Evolutionary conservation across 2,329 filamentous ascomycete genomes (phyloP), one percentile per base, ranked within the genome.

Genomic region (Coniosporium tulheliwenetii): DNA sequence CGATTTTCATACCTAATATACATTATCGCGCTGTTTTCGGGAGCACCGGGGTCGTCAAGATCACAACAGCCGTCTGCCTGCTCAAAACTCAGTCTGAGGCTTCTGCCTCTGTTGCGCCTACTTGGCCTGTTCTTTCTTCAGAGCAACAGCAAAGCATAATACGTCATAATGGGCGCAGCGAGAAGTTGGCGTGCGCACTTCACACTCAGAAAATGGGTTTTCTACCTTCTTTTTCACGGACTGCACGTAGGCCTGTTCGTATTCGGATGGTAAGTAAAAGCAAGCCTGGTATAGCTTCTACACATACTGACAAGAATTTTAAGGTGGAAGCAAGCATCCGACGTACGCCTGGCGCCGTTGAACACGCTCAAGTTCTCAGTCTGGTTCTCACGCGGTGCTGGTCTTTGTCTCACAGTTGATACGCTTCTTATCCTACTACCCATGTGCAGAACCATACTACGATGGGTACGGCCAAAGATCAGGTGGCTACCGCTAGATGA

Each of bases 321-420:
- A 93, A 93, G 86, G 85, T 83, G 69, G 54, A 80, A 91, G 52
- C 91, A 98, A 68, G 69, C 61, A 30, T 50, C 57, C 5, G 81
- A 94, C 54, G 45, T 57, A 8, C 75, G 75, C 43, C 69, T 98
- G 26, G 79, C 80, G 5, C 74, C 73, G 35, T 71, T 98, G 37
- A 98, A 98, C 61, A 73, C 66, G 0, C 75, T 98, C 38, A 70
- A 71, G 41, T 96, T 73, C 63, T 96, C 89, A 2, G 91, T 98
- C 42, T 98, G 89, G 89, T 75, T 95, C 44, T 96, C 91, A 26
- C 78, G 91, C 70, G 91, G 89, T 57, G 89, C 91, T 40, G 91
- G 86, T 52, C 65, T 98, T 34, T 81, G 84, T 5, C 69, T 98
- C 44, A 81, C 79, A 1, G 73, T 94, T 41, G 87, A 98, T 64